These are phyloP conservation scores for Boletus sp. DNA, from an alignment of 768 basidiomycete genomes.

Conservation along the genomic window DNA sequence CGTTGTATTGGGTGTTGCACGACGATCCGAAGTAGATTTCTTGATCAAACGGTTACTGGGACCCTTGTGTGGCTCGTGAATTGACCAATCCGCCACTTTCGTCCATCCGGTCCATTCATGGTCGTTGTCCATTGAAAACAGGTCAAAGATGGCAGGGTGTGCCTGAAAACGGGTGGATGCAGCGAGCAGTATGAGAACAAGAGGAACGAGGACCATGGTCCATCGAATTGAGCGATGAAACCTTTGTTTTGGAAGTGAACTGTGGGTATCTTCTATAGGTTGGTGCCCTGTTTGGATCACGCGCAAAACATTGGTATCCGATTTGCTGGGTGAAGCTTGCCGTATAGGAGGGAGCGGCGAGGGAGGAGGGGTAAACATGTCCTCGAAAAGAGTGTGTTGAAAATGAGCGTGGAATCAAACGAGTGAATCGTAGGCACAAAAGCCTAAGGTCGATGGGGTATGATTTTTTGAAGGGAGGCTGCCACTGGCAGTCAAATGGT, in stretches of 20 bases:
- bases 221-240: slow-evolving; percentile 37
- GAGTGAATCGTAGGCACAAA: slow-evolving; percentile 14
- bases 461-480: not conserved
- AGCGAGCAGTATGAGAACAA: slow-evolving; percentile 53
- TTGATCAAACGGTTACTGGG: slow-evolving; percentile 1
- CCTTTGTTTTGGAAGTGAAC: slow-evolving; percentile 34
- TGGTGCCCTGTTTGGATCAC: slow-evolving; percentile 1
- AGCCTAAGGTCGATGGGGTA: slow-evolving; percentile 3
- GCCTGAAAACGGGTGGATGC: slow-evolving; percentile 48
- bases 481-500: not conserved
- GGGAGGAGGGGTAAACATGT: slow-evolving; percentile 43
- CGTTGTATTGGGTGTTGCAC: slow-evolving; percentile 7
- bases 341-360: slow-evolving; percentile 34
- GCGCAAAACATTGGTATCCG: not conserved
- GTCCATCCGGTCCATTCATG: slow-evolving; percentile 32
- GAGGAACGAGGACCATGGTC: slow-evolving; percentile 55
- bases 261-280: slow-evolving; percentile 1
- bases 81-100: slow-evolving; percentile 34
- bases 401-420: slow-evolving; percentile 26
- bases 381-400: slow-evolving; percentile 24
- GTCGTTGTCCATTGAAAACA: slow-evolving; percentile 29
- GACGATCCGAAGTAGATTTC: slow-evolving; percentile 5
- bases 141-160: slow-evolving; percentile 46
- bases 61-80: slow-evolving; percentile 41
- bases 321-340: slow-evolving; percentile 4